Base-by-base conservation (phyloP, 1,139 yeast genomes). In the Suhomyces chickasaworum region DNA sequence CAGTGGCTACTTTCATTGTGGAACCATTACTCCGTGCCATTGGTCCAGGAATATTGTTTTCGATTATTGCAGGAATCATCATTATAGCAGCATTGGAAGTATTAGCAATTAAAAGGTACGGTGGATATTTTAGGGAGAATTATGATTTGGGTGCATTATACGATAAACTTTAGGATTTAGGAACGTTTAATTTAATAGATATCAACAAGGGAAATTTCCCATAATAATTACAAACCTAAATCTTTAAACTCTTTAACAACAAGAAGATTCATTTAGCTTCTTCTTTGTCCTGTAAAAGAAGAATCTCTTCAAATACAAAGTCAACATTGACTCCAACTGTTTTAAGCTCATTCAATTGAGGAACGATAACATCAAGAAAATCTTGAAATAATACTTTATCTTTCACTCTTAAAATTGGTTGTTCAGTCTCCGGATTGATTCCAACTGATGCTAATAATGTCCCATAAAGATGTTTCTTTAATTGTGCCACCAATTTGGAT, bases 281-380 rank as follows among this genome's bases (percentile, higher is more conserved):
- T 17, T 45, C 44, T 30, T 47, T 45, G 31, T 35, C 46, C 32
- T 39, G 49, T 22, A 53, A 37, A 7, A 41, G 42, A 33, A 55
- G 46, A 7, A 63, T 54, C 32, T 60, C 65, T 22, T 79, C 82
- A 55, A 83, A 69, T 39, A 83, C 62, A 54, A 79, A 86, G 49
- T 80, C 91, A 45, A 89, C 83, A 56, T 88, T 89, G 43, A 90
- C 72, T 0, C 96, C 96, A 9, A 81, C 83, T 1, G 69, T 64
- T 55, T 83, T 83, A 54, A 90, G 67, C 38, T 80, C 82, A 29
- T 74, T 75, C 36, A 86, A 79, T 58, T 89, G 95, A 36, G 77
- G 75, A 53, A 71, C 62, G 53, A 89, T 68, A 46, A 83, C 74
- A 33, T 69, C 65, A 7, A 81, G 68, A 51, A 88, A 83, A 35